A percentile compares a stretch with the other conserved stretches of the same genome.
Conservation (phyloP, 805 yeast species). For the Starmera pachycereana region DNA sequence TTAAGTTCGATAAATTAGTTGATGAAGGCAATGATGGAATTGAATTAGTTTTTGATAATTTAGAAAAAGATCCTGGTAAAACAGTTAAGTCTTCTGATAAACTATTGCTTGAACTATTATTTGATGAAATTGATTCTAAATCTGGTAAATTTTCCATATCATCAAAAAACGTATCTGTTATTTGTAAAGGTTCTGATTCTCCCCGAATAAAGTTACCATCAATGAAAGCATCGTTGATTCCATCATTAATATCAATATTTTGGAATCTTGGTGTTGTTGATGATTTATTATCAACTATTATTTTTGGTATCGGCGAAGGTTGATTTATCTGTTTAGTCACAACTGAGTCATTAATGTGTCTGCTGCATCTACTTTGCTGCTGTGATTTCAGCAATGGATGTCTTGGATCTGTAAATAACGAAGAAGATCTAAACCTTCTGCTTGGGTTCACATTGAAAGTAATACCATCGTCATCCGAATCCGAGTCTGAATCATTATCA, state of each 20-base stretch:
- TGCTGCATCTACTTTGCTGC: constrained; percentile 3
- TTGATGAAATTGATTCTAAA: constrained; percentile 15
- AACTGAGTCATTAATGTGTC: background rate
- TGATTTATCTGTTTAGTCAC: background rate
- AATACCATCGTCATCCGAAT: constrained; percentile 15
- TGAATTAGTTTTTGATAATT: constrained; percentile 2
- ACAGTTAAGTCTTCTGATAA: constrained; percentile 7
- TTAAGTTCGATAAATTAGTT: background rate
- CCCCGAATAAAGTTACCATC: too few relatives aligned
- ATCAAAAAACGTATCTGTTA: too few relatives aligned
- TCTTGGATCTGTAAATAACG: constrained; percentile 9
- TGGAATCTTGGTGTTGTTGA: constrained; percentile 5
- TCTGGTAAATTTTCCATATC: constrained; percentile 8
- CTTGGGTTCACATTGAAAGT: constrained; percentile 13
- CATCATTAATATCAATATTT: constrained; percentile 19
- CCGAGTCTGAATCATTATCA: constrained; percentile 10
- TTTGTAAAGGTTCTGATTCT: too few relatives aligned
- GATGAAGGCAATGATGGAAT: background rate
- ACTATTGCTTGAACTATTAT: constrained; percentile 15
- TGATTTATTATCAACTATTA: background rate
- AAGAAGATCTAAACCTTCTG: constrained; percentile 17
- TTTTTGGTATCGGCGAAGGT: background rate
- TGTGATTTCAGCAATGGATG: constrained; percentile 1
- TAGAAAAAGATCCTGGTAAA: constrained; percentile 7
- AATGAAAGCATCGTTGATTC: constrained; percentile 2